Base-by-base conservation (phyloP, 306 rosid species). In the Oemleria cerasiformis region DNA sequence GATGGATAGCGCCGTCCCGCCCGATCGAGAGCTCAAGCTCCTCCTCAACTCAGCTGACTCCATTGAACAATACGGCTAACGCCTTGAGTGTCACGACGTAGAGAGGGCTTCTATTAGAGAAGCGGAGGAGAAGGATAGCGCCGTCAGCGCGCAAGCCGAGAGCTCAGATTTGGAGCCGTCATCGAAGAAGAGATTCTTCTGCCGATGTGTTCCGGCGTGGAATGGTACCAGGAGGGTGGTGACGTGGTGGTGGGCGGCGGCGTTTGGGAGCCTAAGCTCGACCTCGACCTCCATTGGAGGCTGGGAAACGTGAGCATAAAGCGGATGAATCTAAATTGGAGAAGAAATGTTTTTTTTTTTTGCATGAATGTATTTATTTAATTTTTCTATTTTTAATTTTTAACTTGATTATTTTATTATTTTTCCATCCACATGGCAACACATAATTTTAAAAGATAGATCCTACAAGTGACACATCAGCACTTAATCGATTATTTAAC, bases 111-210 rank as follows among this genome's bases (percentile, higher is more conserved):
- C 77, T 73, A 71, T 84, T 75, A 73, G 74, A 91, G 88, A 94
- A 91, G 82, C 89, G 0, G 81, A 80, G 1, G 73, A 76, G 3
- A 88, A 71, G 67, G n/a, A n/a, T n/a, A n/a, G n/a, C n/a, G n/a
- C 97, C 91, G 73, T 94, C 97, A n/a, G n/a, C n/a, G 73, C n/a
- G n/a, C n/a, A 94, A 94, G 88, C 91, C 87, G 78, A 84, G 73
- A 71, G 92, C 84, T 91, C 90, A 0, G 81, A 80, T 1, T 74
- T 77, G 3, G 90, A 71, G 67, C 97, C 91, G 73, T 94, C 97
- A 25, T 25, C 30, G 72, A 94, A 94, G 88, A 94, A 89, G 78
- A 84, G 73, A 71, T 94, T 91, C 75, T 81, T 88, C 67, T 91
- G 96, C 66, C 86, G 87, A 50, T 88, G 90, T 50, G 94, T 84